Base-by-base conservation (phyloP, 1,284 basidiomycete species). In the Gymnopus androsaceus region DNA sequence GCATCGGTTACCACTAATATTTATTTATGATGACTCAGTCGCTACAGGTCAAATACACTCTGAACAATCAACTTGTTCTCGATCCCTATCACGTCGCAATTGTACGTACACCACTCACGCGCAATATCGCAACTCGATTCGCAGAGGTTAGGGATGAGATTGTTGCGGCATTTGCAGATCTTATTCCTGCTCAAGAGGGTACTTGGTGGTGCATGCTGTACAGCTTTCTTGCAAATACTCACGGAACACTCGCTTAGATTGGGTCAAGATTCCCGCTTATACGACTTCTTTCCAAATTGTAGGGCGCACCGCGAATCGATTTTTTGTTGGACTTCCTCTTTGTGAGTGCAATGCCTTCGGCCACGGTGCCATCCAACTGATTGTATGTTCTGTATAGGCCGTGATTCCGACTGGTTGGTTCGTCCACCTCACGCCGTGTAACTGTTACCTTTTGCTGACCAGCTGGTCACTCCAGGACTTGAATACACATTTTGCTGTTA, bases 61-160 rank as follows among this genome's bases (percentile, higher is more conserved):
- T 65, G 65, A 48, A 54, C 4, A 55, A 49, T 28, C 8, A 49
- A 36, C 12, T 55, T 37, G 7, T 56, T 50, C n/a, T 64, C 4
- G 30, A 69, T 14, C 33, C 63, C 4, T 60, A 57, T 25, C 59
- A 60, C 11, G 41, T 57, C 27, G 40, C 27, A 0, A 51, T 60
- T 27, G 49, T 60, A 12, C 51, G 71, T 19, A 60, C 58, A 9
- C 66, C 72, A 6, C 66, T 79, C 34, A 79, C 67, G 42, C 65
- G 73, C 42, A 75, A 71, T 59, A 63, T 79, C 15, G 53, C 58
- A 0, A 46, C 60, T 2, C 57, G 73, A 12, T 78, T 77, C 57
- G 63, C 66, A 1, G 69, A 71, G 3, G 65, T 79, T 3, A 54
- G 67, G 36, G 70, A 77, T 19, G 77, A 79, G 59, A 70, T 75